Evolutionary conservation across 192 early-diverging fungal species (phyloP), one percentile per base, ranked within the genome.

Genomic region (Coemansia sp.): DNA sequence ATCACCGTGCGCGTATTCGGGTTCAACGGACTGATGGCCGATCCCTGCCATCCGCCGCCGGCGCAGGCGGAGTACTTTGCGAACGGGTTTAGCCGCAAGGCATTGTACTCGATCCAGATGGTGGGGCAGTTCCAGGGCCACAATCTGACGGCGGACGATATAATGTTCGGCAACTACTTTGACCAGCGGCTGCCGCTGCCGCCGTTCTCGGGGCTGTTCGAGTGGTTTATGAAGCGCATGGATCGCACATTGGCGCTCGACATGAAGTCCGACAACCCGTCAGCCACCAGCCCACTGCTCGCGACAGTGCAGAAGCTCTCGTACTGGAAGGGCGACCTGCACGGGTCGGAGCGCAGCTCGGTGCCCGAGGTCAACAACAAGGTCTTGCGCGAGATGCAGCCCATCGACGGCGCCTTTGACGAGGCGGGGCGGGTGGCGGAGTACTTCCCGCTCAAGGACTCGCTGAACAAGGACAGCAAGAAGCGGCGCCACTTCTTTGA

Each of bases 201-300:
- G 62, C 80, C 80, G 17, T 83, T 83, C 61, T 77, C 80, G 41
- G 75, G 80, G 14, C 72, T 83, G 21, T 83, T 77, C 29, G 80
- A 83, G 69, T 83, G 80, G 80, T 83, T 83, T 48, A 83, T 83
- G 80, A 71, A 64, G 72, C 80, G 80, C 57, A 83, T 83, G 80
- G 80, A 83, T 60, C 80, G 80, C 65, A 77, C 80, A 6, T 64
- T 83, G 50, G 75, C 77, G 3, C 69, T 83, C 31, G 72, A 83
- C 64, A 83, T 83, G 75, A 83, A 83, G 66, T 74, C 72, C 0
- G 80, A 83, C 72, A 83, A 71, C 34, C 80, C 80, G 16, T 83
- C 80, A 33, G 80, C 80, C 14, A 68, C 69, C 48, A 83, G 80
- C 63, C 80, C 80, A 40, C 63, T 83, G 41, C 63, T 83, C n/a